These are phyloP conservation scores for Jimgerdemannia flammicorona DNA, from an alignment of 192 early-diverging fungal genomes.

Conservation along the genomic window DNA sequence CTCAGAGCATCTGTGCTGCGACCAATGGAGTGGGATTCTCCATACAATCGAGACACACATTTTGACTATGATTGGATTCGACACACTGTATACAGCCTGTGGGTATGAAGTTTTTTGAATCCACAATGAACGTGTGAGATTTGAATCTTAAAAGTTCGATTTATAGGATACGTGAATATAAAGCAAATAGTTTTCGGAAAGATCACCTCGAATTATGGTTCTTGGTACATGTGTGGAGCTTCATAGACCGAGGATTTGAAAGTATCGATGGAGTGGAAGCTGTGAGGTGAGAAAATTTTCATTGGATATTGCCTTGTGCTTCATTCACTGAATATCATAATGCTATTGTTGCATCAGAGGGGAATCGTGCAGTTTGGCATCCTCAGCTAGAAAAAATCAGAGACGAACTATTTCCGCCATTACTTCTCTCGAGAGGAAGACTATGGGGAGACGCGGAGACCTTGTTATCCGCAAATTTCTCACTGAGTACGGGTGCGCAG, in stretches of 20 bases:
- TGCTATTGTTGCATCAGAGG: slow-evolving; percentile 1
- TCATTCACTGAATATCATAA: not conserved
- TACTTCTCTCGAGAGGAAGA: slow-evolving; percentile 12
- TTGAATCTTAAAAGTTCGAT: not conserved
- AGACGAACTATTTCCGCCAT: slow-evolving; percentile 2
- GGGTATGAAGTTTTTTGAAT: no score
- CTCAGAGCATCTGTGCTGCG: no score
- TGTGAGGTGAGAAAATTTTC: not conserved
- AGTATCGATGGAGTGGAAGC: not conserved
- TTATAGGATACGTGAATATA: not conserved
- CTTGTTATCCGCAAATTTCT: slow-evolving; percentile 13
- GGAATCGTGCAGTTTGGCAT: not conserved
- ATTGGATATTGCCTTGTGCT: not conserved
- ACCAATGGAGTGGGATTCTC: no score
- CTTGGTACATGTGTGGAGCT: not conserved
- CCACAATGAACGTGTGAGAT: no score
- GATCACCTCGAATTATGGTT: not conserved
- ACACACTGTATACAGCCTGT: no score
- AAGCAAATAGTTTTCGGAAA: not conserved
- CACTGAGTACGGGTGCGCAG: slow-evolving; percentile 17
- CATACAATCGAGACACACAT: no score
- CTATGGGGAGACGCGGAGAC: slow-evolving; percentile 13
- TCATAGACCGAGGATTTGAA: not conserved
- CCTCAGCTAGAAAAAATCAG: slow-evolving; percentile 11
- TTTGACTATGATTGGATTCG: no score